A percentile compares a stretch with the other conserved stretches of the same genome.
Conservation (phyloP, 1,284 basidiomycete genomes). For the Irpex sp. region DNA sequence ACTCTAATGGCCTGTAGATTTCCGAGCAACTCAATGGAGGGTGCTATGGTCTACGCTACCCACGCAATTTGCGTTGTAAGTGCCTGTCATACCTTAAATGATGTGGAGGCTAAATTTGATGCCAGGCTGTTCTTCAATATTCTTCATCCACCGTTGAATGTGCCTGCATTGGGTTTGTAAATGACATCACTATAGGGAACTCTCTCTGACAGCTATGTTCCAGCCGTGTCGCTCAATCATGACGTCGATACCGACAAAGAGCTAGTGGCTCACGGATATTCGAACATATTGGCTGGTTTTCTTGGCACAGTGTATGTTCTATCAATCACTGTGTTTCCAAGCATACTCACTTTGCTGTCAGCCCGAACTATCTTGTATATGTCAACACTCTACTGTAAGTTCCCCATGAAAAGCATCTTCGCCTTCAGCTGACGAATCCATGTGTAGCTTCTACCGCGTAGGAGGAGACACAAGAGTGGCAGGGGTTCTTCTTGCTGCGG, state of each 20-base stretch:
- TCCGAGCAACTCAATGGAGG: constrained; percentile 54
- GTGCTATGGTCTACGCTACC: constrained; percentile 77
- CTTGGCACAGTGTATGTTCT: constrained; percentile 73
- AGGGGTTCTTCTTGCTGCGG: constrained; percentile 82
- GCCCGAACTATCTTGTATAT: constrained; percentile 83
- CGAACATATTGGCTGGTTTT: constrained; percentile 82
- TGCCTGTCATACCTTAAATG: constrained; percentile 20
- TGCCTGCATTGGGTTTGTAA: constrained; percentile 79
- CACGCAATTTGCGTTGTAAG: constrained; percentile 74
- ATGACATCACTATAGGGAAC: neutral
- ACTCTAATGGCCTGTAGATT: constrained; percentile 40
- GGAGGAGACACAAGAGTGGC: constrained; percentile 85
- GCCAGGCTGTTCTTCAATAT: constrained; percentile 87
- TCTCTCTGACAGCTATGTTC: neutral
- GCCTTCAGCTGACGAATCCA: neutral
- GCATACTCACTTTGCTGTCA: constrained; percentile 21
- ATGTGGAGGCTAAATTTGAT: neutral
- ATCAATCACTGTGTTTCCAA: neutral
- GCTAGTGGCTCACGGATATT: constrained; percentile 90
- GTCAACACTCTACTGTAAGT: constrained; percentile 67
- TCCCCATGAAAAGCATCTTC: too few relatives aligned
- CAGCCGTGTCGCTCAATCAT: constrained; percentile 86
- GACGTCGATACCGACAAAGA: constrained; percentile 94
- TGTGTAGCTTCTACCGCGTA: constrained; percentile 84
- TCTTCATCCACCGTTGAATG: constrained; percentile 90